Base-by-base conservation (phyloP, 1,139 yeast species). In the Wickerhamomyces sp. region DNA sequence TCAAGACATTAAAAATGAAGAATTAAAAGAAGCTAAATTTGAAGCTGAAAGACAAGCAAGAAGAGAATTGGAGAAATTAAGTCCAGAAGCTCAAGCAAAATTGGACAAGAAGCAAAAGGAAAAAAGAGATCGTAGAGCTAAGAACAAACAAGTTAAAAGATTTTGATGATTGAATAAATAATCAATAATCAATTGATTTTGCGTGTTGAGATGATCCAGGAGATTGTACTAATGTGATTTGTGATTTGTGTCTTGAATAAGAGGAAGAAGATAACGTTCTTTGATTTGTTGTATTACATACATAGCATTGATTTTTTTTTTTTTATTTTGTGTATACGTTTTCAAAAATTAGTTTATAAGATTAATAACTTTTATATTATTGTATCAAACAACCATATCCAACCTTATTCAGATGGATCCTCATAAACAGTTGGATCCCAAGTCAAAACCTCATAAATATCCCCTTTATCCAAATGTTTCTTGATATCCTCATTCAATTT, bases 61-160 rank as follows among this genome's bases (percentile, higher is more conserved):
- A 59, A 79, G 81, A 58, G 70, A 73, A 52, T 63, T 75, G 61
- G 72, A 83, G 59, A 72, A 73, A 51, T 66, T 84, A 62, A 73
- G 82, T 40, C 79, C 87, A 52, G 90, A 84, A 62, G 88, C 83
- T 60, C 87, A 81, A 65, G 81, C 81, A 57, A 88, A 84, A 68
- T 66, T 77, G 46, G 94, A 86, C 58, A 84, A 79, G 69, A 88
- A 83, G 70, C 80, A 78, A 68, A 72, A 72, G 53, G 84, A 76
- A 48, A 77, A 77, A 63, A 76, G 77, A 58, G 74, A 71, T 52
- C 69, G 79, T 58, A 75, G 80, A 65, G 64, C 64, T 55, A 68
- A 65, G 52, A 70, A 68, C 61, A 75, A 66, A 54, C 78, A 72
- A 62, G 64, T 63, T 40, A 60, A 63, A 45, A 66, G 70, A 58